These are phyloP conservation scores for Polygonum aviculare DNA, from an alignment of 148 eudicot species.

Conservation along the genomic window DNA sequence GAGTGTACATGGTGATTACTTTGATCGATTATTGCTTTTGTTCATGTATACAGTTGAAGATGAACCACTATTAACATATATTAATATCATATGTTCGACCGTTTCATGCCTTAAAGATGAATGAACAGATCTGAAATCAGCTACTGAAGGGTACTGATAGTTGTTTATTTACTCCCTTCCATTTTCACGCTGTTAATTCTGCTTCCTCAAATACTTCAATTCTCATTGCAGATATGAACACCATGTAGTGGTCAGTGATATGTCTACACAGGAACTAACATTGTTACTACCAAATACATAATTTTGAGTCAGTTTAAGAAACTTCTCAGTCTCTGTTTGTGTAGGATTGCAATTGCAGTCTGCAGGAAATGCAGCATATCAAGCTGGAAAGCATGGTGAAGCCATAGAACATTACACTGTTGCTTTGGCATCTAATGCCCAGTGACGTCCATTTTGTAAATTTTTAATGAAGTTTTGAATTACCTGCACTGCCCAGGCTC, in stretches of 20 bases:
- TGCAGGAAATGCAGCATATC: slow-evolving; percentile 91
- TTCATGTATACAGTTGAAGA: background rate
- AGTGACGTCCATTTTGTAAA: slow-evolving; percentile 83
- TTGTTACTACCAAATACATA: no score
- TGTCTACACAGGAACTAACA: no score
- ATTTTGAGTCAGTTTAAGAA: no score
- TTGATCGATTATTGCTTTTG: background rate
- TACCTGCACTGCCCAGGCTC: slow-evolving; percentile 81
- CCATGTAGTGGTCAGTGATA: no score
- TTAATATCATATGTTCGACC: background rate
- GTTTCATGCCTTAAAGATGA: slow-evolving; percentile 15
- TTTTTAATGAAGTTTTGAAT: background rate
- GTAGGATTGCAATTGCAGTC: slow-evolving; percentile 33
- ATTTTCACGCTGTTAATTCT: background rate
- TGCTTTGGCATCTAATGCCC: slow-evolving; percentile 71
- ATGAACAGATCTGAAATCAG: slow-evolving; percentile 39
- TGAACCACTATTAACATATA: background rate
- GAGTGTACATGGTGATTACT: background rate
- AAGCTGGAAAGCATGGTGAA: slow-evolving; percentile 66
- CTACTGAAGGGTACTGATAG: slow-evolving; percentile 35
- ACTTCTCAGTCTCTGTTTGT: background rate
- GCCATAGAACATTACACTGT: slow-evolving; percentile 84
- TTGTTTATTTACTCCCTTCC: background rate
- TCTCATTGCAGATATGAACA: background rate
- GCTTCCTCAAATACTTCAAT: background rate